These are phyloP conservation scores for Sporothrix sp. DNA, from an alignment of 2,329 filamentous ascomycete species.

Conservation along the genomic window DNA sequence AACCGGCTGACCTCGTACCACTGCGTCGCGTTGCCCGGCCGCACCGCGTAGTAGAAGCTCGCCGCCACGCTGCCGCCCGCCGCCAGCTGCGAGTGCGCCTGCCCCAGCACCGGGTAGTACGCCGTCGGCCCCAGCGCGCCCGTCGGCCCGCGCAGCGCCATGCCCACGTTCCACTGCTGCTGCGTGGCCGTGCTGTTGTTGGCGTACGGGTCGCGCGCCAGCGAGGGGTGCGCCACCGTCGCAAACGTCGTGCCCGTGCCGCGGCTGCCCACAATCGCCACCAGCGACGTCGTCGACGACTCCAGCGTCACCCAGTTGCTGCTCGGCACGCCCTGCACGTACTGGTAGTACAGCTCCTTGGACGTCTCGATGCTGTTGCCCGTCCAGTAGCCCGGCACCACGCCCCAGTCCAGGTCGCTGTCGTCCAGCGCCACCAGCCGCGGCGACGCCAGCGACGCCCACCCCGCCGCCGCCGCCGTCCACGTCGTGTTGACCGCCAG, in stretches of 20 bases:
- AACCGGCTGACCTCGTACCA: conserved; percentile 14
- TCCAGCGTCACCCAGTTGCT: conserved; percentile 4
- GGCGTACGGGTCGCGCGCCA: conserved; percentile 10
- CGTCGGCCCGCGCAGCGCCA: conserved; percentile 9
- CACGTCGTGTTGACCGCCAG: conserved; percentile 12
- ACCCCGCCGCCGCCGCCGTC: conserved; percentile 1
- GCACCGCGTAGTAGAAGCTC: conserved; percentile 4
- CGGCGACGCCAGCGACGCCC: conserved; percentile 12
- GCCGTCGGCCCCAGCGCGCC: conserved; percentile 10
- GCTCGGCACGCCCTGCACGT: conserved; percentile 12
- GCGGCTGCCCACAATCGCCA: conserved; percentile 6
- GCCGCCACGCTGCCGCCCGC: conserved; percentile 3
- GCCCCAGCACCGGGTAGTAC: conserved; percentile 12
- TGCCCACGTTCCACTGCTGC: conserved; percentile 13
- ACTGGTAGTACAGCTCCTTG: conserved; percentile 6
- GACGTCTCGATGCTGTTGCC: conserved; percentile 6
- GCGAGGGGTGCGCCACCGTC: conserved; percentile 3
- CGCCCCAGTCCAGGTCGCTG: conserved; percentile 10
- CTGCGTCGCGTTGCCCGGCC: background rate
- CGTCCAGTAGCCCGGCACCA: conserved; percentile 14
- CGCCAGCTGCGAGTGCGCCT: conserved; percentile 12
- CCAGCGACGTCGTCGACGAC: conserved; percentile 9
- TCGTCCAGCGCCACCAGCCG: conserved; percentile 5
- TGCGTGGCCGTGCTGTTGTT: conserved; percentile 1
- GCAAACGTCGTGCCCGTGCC: conserved; percentile 1